Evolutionary conservation across 306 rosid genomes (phyloP), one percentile per base, ranked within the genome.

Genomic region (Mimosa bimucronata): DNA sequence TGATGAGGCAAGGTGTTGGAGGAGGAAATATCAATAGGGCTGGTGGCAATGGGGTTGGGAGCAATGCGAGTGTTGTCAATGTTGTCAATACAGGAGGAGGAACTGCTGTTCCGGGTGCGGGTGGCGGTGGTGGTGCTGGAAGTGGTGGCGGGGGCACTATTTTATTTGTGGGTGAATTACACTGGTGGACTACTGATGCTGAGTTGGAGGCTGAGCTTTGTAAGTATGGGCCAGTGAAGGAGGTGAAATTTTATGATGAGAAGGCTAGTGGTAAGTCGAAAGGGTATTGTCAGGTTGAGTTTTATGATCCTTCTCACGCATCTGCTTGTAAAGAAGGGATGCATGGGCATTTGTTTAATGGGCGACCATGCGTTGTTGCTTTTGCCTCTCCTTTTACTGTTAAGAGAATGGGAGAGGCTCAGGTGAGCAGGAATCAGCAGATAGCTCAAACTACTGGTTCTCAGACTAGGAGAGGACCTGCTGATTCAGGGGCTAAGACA

Each of bases 151-250:
- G 91, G 0, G 91, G 96, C 12, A 92, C 94, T 0, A 83, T 90
- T 42, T 83, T 93, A 78, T 95, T 91, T 93, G 99, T 95, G 65
- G 99, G 99, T 46, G 99, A 96, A 81, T 84, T 96, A 84, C 98
- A 96, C 77, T 96, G 99, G 99, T 96, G 99, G 99, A 96, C 97
- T 11, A 96, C 98, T 0, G 99, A 93, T 89, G 88, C 94, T 8
- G 99, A 96, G 82, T 85, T 96, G 30, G 99, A 96, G 81, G 83
- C 77, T 6, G 99, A 89, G 75, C 88, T 96, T 31, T 89, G 91
- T 40, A 91, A 90, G 87, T 96, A 93, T 76, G 99, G 99, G 48
- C 77, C 85, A 8, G 94, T 96, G 75, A 96, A 91, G 89, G 99
- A 96, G 88, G 91, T 96, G 55, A 96, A 89, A 88, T 96, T 96